Percentiles rank a stretch among this genome's conserved stretches.
These are phyloP conservation scores for Saprolegnia diclina DNA, from an alignment of 352 stramenopile genomes.

Conservation along the genomic window DNA sequence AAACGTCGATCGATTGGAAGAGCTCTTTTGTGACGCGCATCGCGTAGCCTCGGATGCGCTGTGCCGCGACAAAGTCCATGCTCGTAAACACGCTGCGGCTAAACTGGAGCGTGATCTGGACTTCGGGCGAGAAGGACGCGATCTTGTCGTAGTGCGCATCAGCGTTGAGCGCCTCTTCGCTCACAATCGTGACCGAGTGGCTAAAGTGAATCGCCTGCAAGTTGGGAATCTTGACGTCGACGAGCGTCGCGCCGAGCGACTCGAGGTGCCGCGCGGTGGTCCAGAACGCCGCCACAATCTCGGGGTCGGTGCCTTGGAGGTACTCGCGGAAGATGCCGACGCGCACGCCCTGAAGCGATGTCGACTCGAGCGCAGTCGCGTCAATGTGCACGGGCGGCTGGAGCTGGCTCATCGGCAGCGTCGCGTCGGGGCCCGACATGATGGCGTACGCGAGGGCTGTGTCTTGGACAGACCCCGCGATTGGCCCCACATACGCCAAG, in stretches of 20 bases:
- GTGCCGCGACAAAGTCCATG: conserved; percentile 78
- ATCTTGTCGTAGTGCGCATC: conserved; percentile 61
- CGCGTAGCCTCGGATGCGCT: conserved; percentile 76
- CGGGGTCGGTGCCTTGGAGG: conserved; percentile 59
- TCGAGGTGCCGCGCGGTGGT: conserved; percentile 47
- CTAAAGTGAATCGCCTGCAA: conserved; percentile 67
- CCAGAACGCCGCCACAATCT: conserved; percentile 44
- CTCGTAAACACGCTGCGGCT: conserved; percentile 54
- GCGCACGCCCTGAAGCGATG: conserved; percentile 50
- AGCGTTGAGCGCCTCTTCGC: conserved; percentile 64
- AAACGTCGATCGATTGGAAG: conserved; percentile 79
- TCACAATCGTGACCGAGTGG: conserved; percentile 74
- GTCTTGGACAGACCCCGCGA: conserved; percentile 72
- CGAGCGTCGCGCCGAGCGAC: conserved; percentile 52
- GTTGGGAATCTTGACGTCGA: conserved; percentile 74
- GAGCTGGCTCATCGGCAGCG: conserved; percentile 38
- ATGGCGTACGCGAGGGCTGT: conserved; percentile 77
- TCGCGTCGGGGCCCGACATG: conserved; percentile 57
- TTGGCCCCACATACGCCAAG: conserved; percentile 69
- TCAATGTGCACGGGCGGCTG: conserved; percentile 45
- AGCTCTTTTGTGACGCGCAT: conserved; percentile 60
- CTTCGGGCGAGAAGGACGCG: conserved; percentile 54
- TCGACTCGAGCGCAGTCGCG: conserved; percentile 49
- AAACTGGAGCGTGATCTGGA: conserved; percentile 65
- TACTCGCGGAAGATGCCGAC: conserved; percentile 77